phyloP scores from a whole-genome alignment of 140 eudicot species.

The Flaveria floridana region DNA sequence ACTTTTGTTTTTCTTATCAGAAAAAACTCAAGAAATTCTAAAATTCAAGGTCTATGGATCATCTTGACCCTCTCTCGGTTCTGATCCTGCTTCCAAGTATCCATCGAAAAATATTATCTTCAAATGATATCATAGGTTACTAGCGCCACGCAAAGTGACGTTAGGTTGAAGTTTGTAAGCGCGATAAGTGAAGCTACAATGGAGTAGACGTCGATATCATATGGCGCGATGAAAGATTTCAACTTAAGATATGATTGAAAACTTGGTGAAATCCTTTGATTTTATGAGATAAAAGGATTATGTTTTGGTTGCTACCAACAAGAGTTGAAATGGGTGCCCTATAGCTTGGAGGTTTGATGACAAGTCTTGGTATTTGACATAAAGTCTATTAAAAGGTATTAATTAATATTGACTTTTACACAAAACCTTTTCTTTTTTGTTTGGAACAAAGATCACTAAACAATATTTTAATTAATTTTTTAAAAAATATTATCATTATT shows the following conservation, averaged over 20 bases:
- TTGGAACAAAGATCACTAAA: background rate
- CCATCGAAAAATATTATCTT: background rate
- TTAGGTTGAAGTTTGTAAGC: background rate
- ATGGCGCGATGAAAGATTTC: background rate
- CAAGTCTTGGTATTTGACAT: background rate
- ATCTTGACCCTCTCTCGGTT: no score
- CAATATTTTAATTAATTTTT: no score
- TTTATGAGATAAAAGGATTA: background rate
- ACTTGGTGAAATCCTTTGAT: slow-evolving; percentile 6
- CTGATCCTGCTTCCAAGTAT: no score
- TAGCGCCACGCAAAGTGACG: background rate
- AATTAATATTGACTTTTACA: background rate
- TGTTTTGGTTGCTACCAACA: slow-evolving; percentile 2
- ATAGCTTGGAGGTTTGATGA: background rate
- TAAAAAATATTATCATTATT: no score
- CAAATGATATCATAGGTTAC: background rate
- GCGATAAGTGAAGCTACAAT: background rate
- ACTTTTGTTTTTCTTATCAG: no score
- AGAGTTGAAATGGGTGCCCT: background rate
- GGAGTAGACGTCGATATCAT: background rate
- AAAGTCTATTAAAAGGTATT: slow-evolving; percentile 1
- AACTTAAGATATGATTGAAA: background rate
- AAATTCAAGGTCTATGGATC: no score
- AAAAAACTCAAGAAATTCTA: no score
- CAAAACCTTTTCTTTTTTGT: background rate